These are phyloP conservation scores for Jacaranda mimosifolia DNA, from an alignment of 257 asterid genomes.

Conservation along the genomic window DNA sequence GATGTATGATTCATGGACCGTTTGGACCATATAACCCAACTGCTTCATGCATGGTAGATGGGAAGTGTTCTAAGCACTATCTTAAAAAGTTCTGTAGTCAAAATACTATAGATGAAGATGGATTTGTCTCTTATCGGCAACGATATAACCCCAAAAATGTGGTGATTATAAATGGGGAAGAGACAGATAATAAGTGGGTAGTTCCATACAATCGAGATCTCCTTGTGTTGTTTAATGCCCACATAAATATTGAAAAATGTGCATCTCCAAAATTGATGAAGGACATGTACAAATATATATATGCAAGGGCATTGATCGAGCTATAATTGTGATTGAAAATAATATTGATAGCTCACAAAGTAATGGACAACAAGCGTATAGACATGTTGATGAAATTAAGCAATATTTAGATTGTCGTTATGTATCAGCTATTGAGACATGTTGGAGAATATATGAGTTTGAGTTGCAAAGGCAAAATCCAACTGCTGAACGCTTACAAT, in stretches of 20 bases:
- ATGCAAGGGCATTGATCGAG: slow-evolving; percentile 9
- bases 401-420: no score
- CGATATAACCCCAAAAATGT: neutral
- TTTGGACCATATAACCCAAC: slow-evolving; percentile 22
- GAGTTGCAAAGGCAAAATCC: no score
- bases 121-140: slow-evolving; percentile 7
- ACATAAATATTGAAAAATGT: slow-evolving; percentile 14
- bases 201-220: slow-evolving; percentile 17
- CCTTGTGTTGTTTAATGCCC: neutral
- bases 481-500: no score
- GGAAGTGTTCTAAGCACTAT: neutral
- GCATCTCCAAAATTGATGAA: neutral
- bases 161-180: neutral
- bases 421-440: no score
- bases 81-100: neutral
- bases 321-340: slow-evolving; percentile 12
- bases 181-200: slow-evolving; percentile 10
- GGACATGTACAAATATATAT: slow-evolving; percentile 30
- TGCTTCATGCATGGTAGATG: slow-evolving; percentile 21
- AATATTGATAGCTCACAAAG: neutral
- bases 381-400: no score
- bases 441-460: no score
- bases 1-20: slow-evolving; percentile 9
- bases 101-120: neutral
- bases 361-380: no score